These are phyloP conservation scores for Meripilus lineatus DNA, from an alignment of 1,284 basidiomycete genomes.

Conservation along the genomic window DNA sequence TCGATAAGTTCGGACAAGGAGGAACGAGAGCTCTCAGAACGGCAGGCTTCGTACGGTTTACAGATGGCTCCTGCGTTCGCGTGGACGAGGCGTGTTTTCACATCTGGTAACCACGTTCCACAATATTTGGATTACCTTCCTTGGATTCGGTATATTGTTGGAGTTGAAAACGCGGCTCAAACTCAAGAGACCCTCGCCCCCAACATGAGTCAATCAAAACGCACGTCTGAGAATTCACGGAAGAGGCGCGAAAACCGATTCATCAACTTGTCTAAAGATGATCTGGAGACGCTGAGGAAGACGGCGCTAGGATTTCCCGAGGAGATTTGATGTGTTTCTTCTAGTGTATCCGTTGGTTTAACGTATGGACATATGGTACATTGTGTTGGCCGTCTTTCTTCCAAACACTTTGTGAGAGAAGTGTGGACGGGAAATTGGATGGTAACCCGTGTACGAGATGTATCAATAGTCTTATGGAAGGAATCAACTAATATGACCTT, in stretches of 20 bases:
- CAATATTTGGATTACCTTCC: constrained; percentile 71
- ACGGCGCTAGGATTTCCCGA: constrained; percentile 16
- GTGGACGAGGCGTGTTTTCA: neutral
- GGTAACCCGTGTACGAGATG: no score
- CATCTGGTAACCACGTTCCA: constrained; percentile 21
- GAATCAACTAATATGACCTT: constrained; percentile 19
- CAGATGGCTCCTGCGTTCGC: neutral
- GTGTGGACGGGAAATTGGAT: no score
- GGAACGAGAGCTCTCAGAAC: neutral
- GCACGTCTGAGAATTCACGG: no score
- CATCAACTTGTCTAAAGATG: constrained; percentile 34
- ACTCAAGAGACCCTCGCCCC: constrained; percentile 18
- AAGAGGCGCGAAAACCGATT: no score
- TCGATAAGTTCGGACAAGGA: no score
- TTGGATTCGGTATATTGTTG: constrained; percentile 64
- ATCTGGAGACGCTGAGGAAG: constrained; percentile 28
- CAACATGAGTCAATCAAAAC: no score
- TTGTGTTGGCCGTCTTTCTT: no score
- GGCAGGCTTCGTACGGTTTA: neutral
- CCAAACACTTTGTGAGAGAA: no score
- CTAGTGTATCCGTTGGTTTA: neutral
- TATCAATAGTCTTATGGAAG: neutral
- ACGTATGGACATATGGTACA: neutral
- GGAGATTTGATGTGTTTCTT: neutral
- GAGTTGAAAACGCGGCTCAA: constrained; percentile 51